Base-by-base conservation (phyloP, 164 flowering plant genomes). In the Berberis vulgaris region DNA sequence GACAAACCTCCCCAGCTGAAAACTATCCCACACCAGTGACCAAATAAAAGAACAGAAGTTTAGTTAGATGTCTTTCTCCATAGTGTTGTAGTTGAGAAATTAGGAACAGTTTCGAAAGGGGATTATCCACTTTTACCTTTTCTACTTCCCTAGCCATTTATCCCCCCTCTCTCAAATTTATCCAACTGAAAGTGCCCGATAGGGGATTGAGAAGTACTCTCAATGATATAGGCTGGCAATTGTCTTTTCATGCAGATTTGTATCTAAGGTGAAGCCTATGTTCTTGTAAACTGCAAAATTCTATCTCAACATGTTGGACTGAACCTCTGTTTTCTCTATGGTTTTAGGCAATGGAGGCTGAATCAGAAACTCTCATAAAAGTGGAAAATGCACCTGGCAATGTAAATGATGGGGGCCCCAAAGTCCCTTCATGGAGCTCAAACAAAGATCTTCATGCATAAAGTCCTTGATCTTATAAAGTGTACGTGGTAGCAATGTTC, bases 361-460 rank as follows among this genome's bases (percentile, higher is more conserved):
- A 92, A 69, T 54, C 87, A 2, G 94, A 89, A 67, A 87, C 96
- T 65, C 71, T 92, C 10, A 54, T 92, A 49, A 71, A 64, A 43
- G 77, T 77, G 54, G 98, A 89, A 74, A 80, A 77, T 71, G 95
- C 91, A 71, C 8, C 71, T 39, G 82, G 68, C 11, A 63, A 75
- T 41, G 62, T 78, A 26, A 58, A 64, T 5, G 96, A 89, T 47
- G 76, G 79, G 38, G 82, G 66, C 61, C 73, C 79, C 7, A 83
- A 83, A 65, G 77, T 69, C 41, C 83, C 89, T 1, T 80, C 67
- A 1, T 87, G 98, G 96, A 87, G 67, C 63, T 79, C 89, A 56
- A 76, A 83, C 77, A 88, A 88, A 70, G 96, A 88, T 69, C 71
- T 91, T 49, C 86, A 80, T 66, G 96, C 97, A 42, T 90, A 71